Evolutionary conservation across 305 asterid genomes (phyloP).

Genomic region (Coffea humblotiana): DNA sequence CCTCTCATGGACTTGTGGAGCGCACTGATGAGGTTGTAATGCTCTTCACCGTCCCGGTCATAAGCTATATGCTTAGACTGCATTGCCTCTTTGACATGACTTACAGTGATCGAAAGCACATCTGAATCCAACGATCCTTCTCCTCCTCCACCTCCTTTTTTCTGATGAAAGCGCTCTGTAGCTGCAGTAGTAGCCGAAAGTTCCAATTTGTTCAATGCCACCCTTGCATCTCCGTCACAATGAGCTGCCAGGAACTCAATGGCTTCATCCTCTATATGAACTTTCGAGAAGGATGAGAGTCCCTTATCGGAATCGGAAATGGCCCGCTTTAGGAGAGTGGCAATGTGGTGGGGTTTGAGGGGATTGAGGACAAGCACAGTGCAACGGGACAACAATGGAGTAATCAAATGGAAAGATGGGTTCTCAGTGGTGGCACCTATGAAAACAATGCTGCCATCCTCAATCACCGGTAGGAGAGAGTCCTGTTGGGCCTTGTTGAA

Average conservation of each 20-base stretch:
- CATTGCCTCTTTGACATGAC: constrained; percentile 65
- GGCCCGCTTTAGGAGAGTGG: constrained; percentile 46
- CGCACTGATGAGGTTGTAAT: constrained; percentile 77
- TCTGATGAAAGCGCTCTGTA: constrained; percentile 23
- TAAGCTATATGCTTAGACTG: constrained; percentile 81
- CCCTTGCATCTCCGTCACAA: constrained; percentile 88
- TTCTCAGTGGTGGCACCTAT: constrained; percentile 95
- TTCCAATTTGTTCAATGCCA: constrained; percentile 72
- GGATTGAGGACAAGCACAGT: constrained; percentile 63
- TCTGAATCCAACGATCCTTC: not conserved
- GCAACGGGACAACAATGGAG: constrained; percentile 83
- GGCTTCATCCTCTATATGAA: constrained; percentile 44
- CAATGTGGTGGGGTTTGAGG: constrained; percentile 39
- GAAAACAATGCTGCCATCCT: constrained; percentile 80
- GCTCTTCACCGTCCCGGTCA: constrained; percentile 81
- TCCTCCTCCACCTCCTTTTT: not conserved
- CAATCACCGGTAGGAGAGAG: constrained; percentile 77
- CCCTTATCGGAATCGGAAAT: constrained; percentile 45
- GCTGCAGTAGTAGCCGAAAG: constrained; percentile 57
- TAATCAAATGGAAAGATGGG: constrained; percentile 82
- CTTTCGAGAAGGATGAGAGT: constrained; percentile 15
- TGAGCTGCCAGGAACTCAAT: constrained; percentile 51
- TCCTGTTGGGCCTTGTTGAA: constrained; percentile 94
- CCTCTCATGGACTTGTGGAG: constrained; percentile 94
- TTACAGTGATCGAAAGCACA: constrained; percentile 8